A percentile compares a stretch with the other conserved stretches of the same genome.
Conservation (phyloP, 257 asterid genomes). For the Solanum gracilifrons region DNA sequence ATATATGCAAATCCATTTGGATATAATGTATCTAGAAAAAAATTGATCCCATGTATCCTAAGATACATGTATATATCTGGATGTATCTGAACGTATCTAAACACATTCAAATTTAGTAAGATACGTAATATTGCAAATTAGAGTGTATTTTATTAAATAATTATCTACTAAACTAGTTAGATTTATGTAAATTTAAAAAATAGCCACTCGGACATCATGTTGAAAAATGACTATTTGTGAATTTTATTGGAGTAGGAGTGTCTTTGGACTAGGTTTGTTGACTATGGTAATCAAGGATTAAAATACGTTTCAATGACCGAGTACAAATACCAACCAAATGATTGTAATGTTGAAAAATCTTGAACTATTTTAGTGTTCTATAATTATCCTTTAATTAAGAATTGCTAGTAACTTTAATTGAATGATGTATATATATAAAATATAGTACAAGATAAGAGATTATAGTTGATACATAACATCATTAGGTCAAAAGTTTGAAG, state of each 20-base stretch:
- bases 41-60: background rate
- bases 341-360: background rate
- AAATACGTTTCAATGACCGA: background rate
- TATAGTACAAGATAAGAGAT: background rate
- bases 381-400: background rate
- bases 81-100: no score
- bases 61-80: no score
- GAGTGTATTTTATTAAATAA: no score
- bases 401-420: background rate
- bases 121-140: background rate
- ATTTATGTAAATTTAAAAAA: no score
- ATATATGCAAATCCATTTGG: background rate
- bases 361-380: background rate
- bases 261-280: background rate
- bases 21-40: no score
- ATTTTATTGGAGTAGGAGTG: background rate
- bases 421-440: background rate
- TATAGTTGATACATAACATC: background rate
- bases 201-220: background rate
- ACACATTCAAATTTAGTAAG: background rate
- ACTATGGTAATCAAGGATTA: background rate
- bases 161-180: no score
- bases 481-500: conserved; percentile 2
- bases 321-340: background rate
- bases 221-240: background rate